Percentiles rank a stretch among this genome's conserved stretches.
Conservation (phyloP, 371 early-diverging fungal genomes). For the Apophysomyces variabilis region DNA sequence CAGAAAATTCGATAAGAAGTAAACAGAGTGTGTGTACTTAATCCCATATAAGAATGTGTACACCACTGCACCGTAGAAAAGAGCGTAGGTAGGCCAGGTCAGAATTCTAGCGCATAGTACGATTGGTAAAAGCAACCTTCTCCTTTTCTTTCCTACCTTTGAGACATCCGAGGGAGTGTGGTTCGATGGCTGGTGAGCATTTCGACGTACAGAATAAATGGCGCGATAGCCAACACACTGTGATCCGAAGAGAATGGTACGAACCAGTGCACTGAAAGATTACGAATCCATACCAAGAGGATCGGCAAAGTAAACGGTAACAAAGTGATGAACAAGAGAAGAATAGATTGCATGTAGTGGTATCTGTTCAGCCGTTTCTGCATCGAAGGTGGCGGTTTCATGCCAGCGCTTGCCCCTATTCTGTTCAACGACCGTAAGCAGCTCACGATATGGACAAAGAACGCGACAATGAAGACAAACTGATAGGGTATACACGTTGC, state of each 20-base stretch:
- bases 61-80: slow-evolving; percentile 40
- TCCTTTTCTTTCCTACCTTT: slow-evolving; percentile 39
- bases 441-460: slow-evolving; percentile 73
- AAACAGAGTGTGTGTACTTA: slow-evolving; percentile 54
- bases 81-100: slow-evolving; percentile 34
- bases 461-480: slow-evolving; percentile 80
- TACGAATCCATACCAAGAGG: slow-evolving; percentile 67
- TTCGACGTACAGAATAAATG: slow-evolving; percentile 62
- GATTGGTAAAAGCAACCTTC: neutral
- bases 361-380: slow-evolving; percentile 52
- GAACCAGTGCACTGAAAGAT: slow-evolving; percentile 67
- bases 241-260: slow-evolving; percentile 66
- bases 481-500: slow-evolving; percentile 82
- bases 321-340: slow-evolving; percentile 61
- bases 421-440: slow-evolving; percentile 60
- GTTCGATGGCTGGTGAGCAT: slow-evolving; percentile 45
- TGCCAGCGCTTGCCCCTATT: slow-evolving; percentile 46
- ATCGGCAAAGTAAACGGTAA: slow-evolving; percentile 65
- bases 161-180: slow-evolving; percentile 46
- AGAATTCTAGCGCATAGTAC: slow-evolving; percentile 26
- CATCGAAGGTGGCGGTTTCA: slow-evolving; percentile 17
- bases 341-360: slow-evolving; percentile 62
- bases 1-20: slow-evolving; percentile 47
- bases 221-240: slow-evolving; percentile 58
- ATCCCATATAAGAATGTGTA: slow-evolving; percentile 54